Conservation (phyloP, 1,139 yeast genomes). For the Saccharomycopsis crataegensis region DNA sequence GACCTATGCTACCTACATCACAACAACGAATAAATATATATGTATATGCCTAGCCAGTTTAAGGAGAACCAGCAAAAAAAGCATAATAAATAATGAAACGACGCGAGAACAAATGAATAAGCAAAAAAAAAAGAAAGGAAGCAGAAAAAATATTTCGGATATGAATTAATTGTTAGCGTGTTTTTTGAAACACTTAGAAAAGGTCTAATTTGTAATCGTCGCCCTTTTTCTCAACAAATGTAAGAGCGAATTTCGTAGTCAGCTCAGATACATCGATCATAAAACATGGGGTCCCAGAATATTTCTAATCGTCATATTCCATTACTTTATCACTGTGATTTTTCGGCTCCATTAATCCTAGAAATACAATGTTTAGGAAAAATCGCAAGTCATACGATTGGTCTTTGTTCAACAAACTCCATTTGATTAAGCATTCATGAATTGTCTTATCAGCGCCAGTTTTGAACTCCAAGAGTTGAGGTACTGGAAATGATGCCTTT, state of each 20-base stretch:
- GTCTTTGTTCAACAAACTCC: conserved; percentile 26
- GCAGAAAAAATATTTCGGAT: no score
- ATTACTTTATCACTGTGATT: conserved; percentile 30
- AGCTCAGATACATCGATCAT: conserved; percentile 52
- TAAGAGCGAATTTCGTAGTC: not conserved
- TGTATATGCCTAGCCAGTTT: no score
- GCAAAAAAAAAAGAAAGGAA: no score
- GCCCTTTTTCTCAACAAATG: not conserved
- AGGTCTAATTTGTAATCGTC: conserved; percentile 5
- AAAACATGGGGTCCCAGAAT: conserved; percentile 68
- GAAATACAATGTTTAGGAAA: conserved; percentile 13
- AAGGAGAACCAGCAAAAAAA: no score
- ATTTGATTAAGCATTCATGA: conserved; percentile 25
- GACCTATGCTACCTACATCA: no score
- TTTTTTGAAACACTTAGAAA: no score
- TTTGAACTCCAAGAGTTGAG: not conserved
- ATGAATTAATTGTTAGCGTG: no score
- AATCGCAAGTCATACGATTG: conserved; percentile 7
- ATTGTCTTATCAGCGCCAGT: conserved; percentile 9
- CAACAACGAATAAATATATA: no score
- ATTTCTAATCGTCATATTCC: conserved; percentile 35
- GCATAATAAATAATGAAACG: no score
- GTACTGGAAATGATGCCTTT: not conserved
- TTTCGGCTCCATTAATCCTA: conserved; percentile 5
- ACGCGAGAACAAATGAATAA: no score